Base-by-base conservation (phyloP, 2,329 filamentous ascomycete species). In the Delphinella strobiligena region DNA sequence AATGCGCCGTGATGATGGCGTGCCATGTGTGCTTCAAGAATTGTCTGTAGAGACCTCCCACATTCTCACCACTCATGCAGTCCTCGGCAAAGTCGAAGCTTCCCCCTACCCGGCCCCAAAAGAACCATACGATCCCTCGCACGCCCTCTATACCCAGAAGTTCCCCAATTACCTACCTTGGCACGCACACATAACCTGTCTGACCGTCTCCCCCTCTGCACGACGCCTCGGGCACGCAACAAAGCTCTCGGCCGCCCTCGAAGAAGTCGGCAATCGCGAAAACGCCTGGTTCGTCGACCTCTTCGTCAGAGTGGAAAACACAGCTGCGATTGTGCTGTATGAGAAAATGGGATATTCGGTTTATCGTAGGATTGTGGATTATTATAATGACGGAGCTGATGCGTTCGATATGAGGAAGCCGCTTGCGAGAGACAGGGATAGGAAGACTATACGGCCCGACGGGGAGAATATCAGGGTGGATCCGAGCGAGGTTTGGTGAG, bases 381-480 rank as follows among this genome's bases (percentile, higher is more conserved):
- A 98, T 61, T 98, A 98, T 55, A 85, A 82, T 47, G 88, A 95
- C 56, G 83, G 93, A 56, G 87, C 93, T 61, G 89, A 96, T 66
- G 91, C 89, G 14, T 91, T 85, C 59, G 91, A 98, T 64, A 98
- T 98, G 91, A 77, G 91, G 48, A 96, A 95, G 60, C 76, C 86
- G 29, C 76, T 89, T 65, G 82, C 75, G 61, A 74, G 88, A 54
- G 91, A 98, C 63, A 75, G 72, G 59, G 74, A 80, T 41, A 64
- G 72, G 42, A 74, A 83, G 59, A 85, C 93, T 61, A 72, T 93
- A 35, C 74, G 91, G 48, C 74, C 80, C 39, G 76, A 89, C 51
- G 91, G 91, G 14, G 82, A 91, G 66, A 70, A 76, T 43, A 78
- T 84, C 56, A 71, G 74, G 50, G 87, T 98, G 18, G 68, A 74